These are phyloP conservation scores for Hypoxylon sp. DNA, from an alignment of 2,329 filamentous ascomycete species.

Conservation along the genomic window DNA sequence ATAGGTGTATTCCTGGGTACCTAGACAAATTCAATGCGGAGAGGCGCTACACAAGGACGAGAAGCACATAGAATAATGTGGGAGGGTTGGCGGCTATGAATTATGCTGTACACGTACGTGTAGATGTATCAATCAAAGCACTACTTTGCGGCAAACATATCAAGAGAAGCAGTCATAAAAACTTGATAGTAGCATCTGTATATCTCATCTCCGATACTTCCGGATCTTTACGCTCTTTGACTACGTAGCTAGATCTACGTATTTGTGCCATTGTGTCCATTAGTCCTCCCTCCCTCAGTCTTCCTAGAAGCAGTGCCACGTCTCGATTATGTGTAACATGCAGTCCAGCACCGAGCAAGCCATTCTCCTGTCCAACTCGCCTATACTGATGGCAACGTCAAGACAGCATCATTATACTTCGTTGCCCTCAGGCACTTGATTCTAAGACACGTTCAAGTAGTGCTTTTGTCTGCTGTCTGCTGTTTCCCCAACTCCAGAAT, in stretches of 20 bases:
- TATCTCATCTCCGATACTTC: not conserved
- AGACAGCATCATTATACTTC: conserved; percentile 30
- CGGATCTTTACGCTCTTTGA: not conserved
- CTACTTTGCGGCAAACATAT: conserved; percentile 20
- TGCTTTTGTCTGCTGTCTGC: conserved; percentile 9
- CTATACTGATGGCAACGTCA: conserved; percentile 26
- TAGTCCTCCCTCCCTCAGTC: not conserved
- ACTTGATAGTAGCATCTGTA: not conserved
- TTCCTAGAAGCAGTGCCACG: not conserved
- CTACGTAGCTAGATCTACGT: not conserved
- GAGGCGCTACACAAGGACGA: conserved; percentile 12
- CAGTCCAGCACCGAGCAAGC: conserved; percentile 11
- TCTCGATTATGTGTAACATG: conserved; percentile 22
- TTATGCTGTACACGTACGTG: conserved; percentile 1
- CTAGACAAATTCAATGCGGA: conserved; percentile 1
- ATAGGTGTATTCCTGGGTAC: conserved; percentile 1
- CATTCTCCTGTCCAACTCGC: conserved; percentile 11
- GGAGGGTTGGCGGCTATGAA: not conserved
- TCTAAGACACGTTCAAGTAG: not conserved
- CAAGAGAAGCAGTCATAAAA: not conserved
- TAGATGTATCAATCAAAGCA: conserved; percentile 24
- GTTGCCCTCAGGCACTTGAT: not conserved
- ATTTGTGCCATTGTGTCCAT: not conserved
- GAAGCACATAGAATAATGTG: conserved; percentile 4
- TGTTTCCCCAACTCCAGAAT: conserved; percentile 32